phyloP scores from a whole-genome alignment of 192 early-diverging fungal genomes.

The Thamnidium elegans region DNA sequence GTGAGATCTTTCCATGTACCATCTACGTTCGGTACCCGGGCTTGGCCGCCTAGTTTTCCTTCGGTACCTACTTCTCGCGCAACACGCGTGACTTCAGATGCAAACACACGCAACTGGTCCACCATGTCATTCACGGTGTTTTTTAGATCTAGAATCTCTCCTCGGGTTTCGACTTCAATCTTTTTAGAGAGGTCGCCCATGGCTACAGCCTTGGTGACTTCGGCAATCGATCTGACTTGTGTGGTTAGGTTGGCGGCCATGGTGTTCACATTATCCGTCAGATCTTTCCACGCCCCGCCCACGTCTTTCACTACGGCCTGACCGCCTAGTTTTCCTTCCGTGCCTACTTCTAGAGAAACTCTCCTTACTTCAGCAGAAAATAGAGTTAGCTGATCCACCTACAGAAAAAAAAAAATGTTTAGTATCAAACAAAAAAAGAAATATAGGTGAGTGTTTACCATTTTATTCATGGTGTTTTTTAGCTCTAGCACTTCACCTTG shows the following conservation, averaged over 20 bases:
- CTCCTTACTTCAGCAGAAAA: constrained; percentile 55
- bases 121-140: constrained; percentile 71
- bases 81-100: constrained; percentile 66
- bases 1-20: constrained; percentile 64
- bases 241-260: constrained; percentile 58
- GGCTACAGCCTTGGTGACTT: constrained; percentile 56
- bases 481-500: constrained; percentile 59
- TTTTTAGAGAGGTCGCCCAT: constrained; percentile 54
- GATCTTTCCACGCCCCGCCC: constrained; percentile 49
- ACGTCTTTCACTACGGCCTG: constrained; percentile 51
- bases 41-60: constrained; percentile 62
- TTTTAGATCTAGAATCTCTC: constrained; percentile 69
- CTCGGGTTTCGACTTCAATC: constrained; percentile 57
- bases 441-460: constrained; percentile 30
- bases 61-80: constrained; percentile 69
- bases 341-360: constrained; percentile 54
- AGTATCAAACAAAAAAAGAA: constrained; percentile 37
- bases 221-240: constrained; percentile 58
- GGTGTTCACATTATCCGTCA: constrained; percentile 59
- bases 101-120: constrained; percentile 52
- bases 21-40: constrained; percentile 49
- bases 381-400: constrained; percentile 48
- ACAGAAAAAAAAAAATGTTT: constrained; percentile 31
- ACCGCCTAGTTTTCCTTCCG: constrained; percentile 42
- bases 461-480: constrained; percentile 61